These are phyloP conservation scores for Fusarium bulbicola DNA, from an alignment of 2,329 filamentous ascomycete genomes.

Conservation along the genomic window DNA sequence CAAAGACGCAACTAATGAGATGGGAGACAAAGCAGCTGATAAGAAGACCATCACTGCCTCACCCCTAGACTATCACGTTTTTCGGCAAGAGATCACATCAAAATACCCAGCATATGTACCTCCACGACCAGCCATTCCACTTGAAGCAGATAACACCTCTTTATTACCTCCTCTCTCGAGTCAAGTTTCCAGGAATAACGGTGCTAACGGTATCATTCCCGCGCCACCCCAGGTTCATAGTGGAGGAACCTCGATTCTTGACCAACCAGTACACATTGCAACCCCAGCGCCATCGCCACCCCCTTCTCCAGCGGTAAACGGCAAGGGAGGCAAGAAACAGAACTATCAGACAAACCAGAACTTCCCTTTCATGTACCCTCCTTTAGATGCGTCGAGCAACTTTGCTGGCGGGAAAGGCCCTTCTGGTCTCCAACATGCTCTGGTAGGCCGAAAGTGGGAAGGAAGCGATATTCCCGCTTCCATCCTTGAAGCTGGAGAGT, in stretches of 20 bases:
- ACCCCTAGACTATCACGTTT: conserved; percentile 93
- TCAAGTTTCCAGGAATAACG: conserved; percentile 70
- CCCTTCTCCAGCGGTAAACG: conserved; percentile 84
- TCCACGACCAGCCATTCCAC: conserved; percentile 80
- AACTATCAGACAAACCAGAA: conserved; percentile 99
- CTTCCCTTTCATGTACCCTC: conserved; percentile 97
- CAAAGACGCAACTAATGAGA: conserved; percentile 76
- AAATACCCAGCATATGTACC: conserved; percentile 98
- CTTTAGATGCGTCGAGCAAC: conserved; percentile 87
- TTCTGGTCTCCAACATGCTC: conserved; percentile 78
- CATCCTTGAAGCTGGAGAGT: conserved; percentile 91
- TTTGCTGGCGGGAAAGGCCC: conserved; percentile 88
- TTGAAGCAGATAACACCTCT: conserved; percentile 91
- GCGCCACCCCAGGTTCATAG: conserved; percentile 62
- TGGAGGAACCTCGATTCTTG: conserved; percentile 80
- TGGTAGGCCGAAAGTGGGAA: conserved; percentile 89
- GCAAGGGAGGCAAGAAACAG: conserved; percentile 96
- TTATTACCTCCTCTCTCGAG: conserved; percentile 87
- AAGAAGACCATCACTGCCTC: conserved; percentile 90
- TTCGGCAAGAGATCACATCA: conserved; percentile 94
- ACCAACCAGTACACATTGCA: conserved; percentile 98
- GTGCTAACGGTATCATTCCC: conserved; percentile 69
- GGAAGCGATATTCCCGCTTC: conserved; percentile 94
- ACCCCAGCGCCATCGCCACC: conserved; percentile 96
- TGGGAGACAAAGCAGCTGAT: conserved; percentile 65